Evolutionary conservation across 2,329 filamentous ascomycete species (phyloP), one percentile per base, ranked within the genome.

Genomic region (Alternaria gaisen): DNA sequence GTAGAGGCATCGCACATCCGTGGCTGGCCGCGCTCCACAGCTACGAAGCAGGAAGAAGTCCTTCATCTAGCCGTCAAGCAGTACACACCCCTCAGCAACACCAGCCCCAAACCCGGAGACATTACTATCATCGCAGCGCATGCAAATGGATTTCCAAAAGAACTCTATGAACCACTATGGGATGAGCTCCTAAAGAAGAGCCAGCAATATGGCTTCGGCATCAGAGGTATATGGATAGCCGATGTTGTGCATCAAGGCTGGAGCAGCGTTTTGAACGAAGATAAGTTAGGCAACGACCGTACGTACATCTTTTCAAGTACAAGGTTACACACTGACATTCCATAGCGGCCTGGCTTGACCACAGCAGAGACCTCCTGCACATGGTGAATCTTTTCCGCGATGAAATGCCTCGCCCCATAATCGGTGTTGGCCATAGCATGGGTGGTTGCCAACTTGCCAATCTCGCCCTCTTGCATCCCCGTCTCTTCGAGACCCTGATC

Each of bases 81-180:
- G 75, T 98, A 98, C 76, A 91, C 87, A 0, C 94, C 94, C 1
- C 82, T 87, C 56, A 86, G 90, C 72, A 93, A 94, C 70, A 84
- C 83, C 0, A 79, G 82, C 24, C 90, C 92, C 0, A 83, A 87
- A 64, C 86, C 88, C 1, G 91, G 92, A 34, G 92, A 95, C 77
- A 82, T 97, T 9, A 97, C 93, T 20, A 89, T 98, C 60, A 88
- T 98, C 56, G 93, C 87, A 11, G 90, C 90, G 5, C 94, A 97
- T 80, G 94, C 93, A 51, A 97, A 97, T 81, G 94, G 90, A 11
- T 97, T 97, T 68, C 91, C 92, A 11, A 98, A 97, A 91, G 94
- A 98, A 83, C 80, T 97, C 2, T 97, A 97, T 74, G 94, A 97
- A 72, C 91, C 94, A 0, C 82, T 97, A 0, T 97, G 93, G 91